Base-by-base conservation (phyloP, 306 rosid species). In the Begonia loranthoides region DNA sequence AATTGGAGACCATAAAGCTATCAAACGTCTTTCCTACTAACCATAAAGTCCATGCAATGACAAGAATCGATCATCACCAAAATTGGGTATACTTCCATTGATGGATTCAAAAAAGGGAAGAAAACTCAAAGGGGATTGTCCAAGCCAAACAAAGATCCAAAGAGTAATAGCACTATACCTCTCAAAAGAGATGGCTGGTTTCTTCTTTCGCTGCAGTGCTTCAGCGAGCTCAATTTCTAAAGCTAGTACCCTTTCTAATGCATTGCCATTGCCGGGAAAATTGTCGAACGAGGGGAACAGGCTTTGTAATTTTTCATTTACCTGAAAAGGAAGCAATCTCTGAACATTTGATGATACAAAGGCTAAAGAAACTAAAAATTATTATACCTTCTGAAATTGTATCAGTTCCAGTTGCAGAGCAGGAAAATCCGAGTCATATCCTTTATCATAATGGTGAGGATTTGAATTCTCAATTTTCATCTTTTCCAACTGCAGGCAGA, bases 151-250 rank as follows among this genome's bases (percentile, higher is more conserved):
- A 19, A 19, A 19, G 22, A 19, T 19, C 22, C 22, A 19, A 19
- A 19, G 22, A 19, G 22, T 19, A 2, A 2, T 19, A 19, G 36
- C 36, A 28, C 4, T 28, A 61, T 86, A 92, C 99, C 99, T 92
- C 70, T 92, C 88, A 69, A 92, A 83, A 59, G 80, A 87, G 61
- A 75, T 15, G 69, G 58, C 70, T 22, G 93, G 66, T 66, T 74
- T 76, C 70, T 80, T 87, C 78, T 83, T 85, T 61, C 79, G 68
- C 75, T 71, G 88, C 74, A 92, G 72, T 9, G 93, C 71, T 74
- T 80, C 96, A 17, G 96, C 99, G 39, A 92, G 93, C 68, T 92
- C 96, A 45, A 86, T 73, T 76, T 86, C 99, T 66, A 92, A 69
- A 60, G 99, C 94, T 51, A 92, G 96, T 38, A 86, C 96, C 64